A percentile compares a stretch with the other conserved stretches of the same genome.
Evolutionary conservation across 1,284 basidiomycete species (phyloP).

Genomic region (Hypsizygus ulmarius): DNA sequence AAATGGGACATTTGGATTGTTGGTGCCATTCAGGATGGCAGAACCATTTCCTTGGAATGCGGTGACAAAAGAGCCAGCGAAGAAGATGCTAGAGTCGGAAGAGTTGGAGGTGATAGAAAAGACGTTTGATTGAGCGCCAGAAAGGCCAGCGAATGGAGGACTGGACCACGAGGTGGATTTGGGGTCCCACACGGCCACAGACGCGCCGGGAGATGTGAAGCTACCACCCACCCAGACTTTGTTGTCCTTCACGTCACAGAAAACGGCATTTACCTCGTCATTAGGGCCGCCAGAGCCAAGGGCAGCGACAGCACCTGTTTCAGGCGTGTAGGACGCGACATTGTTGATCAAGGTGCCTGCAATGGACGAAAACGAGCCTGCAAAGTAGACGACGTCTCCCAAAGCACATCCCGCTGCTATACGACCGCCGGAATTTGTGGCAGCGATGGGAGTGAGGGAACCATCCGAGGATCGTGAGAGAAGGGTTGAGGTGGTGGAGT

Average conservation of each 20-base stretch:
- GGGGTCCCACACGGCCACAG: slow-evolving; percentile 80
- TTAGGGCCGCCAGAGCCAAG: slow-evolving; percentile 63
- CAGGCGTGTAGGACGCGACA: slow-evolving; percentile 70
- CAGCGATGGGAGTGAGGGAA: slow-evolving; percentile 59
- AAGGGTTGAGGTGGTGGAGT: slow-evolving; percentile 67
- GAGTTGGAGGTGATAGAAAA: slow-evolving; percentile 74
- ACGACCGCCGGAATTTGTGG: slow-evolving; percentile 68
- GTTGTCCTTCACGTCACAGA: slow-evolving; percentile 71
- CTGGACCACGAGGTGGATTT: slow-evolving; percentile 67
- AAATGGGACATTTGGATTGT: slow-evolving; percentile 75
- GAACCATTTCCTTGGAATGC: slow-evolving; percentile 61
- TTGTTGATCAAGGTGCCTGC: slow-evolving; percentile 57
- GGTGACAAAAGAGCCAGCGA: slow-evolving; percentile 85
- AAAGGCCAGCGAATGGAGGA: slow-evolving; percentile 81
- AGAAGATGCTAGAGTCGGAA: slow-evolving; percentile 75
- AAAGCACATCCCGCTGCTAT: slow-evolving; percentile 67
- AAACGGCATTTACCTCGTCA: slow-evolving; percentile 74
- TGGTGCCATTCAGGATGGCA: slow-evolving; percentile 53
- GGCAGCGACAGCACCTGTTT: slow-evolving; percentile 56
- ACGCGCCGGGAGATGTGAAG: slow-evolving; percentile 70
- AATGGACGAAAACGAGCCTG: slow-evolving; percentile 74
- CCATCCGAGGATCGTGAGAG: slow-evolving; percentile 65
- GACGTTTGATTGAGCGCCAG: slow-evolving; percentile 69
- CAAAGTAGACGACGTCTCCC: slow-evolving; percentile 66
- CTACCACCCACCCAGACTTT: slow-evolving; percentile 86